Evolutionary conservation across 495 filamentous ascomycete genomes (phyloP), one percentile per base, ranked within the genome.

Genomic region (Acidiella bohemica): DNA sequence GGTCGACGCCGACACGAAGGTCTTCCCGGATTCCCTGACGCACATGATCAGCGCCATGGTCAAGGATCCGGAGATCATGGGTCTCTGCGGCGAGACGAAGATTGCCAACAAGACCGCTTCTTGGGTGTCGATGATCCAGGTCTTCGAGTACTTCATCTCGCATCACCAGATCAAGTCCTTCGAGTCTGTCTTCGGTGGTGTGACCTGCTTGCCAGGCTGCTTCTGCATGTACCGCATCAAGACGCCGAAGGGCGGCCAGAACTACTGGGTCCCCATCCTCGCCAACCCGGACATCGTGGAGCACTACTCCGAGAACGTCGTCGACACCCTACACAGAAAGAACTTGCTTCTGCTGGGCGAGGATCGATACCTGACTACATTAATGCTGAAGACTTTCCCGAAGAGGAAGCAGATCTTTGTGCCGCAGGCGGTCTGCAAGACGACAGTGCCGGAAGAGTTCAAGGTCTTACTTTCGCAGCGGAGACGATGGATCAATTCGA

Each of bases 201-300:
- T 99, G 18, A 99, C 92, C 51, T 99, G 92, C 73, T 69, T 99
- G 19, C 92, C 92, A 2, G 92, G 92, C 33, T 99, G 92, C 68
- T 99, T 99, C 76, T 93, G 85, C 69, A 99, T 99, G 92, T 99
- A 99, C 64, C 81, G 92, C 49, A 93, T 99, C 72, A 99, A 99
- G 62, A 81, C 90, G 2, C 92, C 92, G 32, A 99, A 99, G 65
- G 90, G 90, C 24, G 92, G 82, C 12, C 84, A 95, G 59, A 95
- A 96, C 62, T 96, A 94, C 63, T 99, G 90, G 92, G 92, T 99
- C 7, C 92, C 92, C 12, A 96, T 99, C 53, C 72, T 99, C 35
- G 92, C 92, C 43, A 99, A 96, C 59, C 92, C 92, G 13, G 92
- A 99, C 55, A 81, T 99, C 19, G 92, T 99, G 34, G 92, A 96